Evolutionary conservation across 2,329 filamentous ascomycete species (phyloP), one percentile per base, ranked within the genome.

Genomic region (Colletotrichum godetiae): DNA sequence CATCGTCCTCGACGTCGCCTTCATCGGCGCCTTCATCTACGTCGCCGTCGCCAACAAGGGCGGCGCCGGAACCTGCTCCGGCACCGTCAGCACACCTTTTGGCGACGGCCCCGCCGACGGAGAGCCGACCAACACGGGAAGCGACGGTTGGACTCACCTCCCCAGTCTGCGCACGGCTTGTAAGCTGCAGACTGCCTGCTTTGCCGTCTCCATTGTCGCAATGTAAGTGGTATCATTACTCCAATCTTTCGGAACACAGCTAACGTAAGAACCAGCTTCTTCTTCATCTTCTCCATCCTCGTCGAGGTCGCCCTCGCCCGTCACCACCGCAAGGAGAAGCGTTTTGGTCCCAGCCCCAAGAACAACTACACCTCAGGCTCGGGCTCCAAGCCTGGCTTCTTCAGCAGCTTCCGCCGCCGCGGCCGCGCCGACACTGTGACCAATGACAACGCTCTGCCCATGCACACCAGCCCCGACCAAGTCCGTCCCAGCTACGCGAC

Each of bases 21-120:
- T 98, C 82, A 84, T 91, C 65, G 94, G 89, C 53, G 91, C 87
- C 72, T 97, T 97, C 86, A 90, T 97, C 79, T 97, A 95, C 79
- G 90, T 98, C 73, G 94, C 95, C 0, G 86, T 92, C 61, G 87
- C 94, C 75, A 95, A 94, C 73, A 89, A 93, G 49, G 84, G 89
- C 68, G 95, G 95, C 49, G 90, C 90, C 0, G 83, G 88, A 74
- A 88, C 84, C 62, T 98, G 95, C 85, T 80, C 74, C 19, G 86
- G 84, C 15, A 84, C 84, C 19, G 87, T 95, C 72, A 85, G 88
- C 60, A 96, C 91, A 19, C 91, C 91, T 7, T 90, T 96, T 66
- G 95, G 95, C 49, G 86, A 81, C 4, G 94, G 93, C 6, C 82
- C 88, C 8, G 85, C 89, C 1, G 80, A 81, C 62, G 83, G 85